phyloP scores from a whole-genome alignment of 805 yeast genomes.

The Yarrowia yakushimensis region DNA sequence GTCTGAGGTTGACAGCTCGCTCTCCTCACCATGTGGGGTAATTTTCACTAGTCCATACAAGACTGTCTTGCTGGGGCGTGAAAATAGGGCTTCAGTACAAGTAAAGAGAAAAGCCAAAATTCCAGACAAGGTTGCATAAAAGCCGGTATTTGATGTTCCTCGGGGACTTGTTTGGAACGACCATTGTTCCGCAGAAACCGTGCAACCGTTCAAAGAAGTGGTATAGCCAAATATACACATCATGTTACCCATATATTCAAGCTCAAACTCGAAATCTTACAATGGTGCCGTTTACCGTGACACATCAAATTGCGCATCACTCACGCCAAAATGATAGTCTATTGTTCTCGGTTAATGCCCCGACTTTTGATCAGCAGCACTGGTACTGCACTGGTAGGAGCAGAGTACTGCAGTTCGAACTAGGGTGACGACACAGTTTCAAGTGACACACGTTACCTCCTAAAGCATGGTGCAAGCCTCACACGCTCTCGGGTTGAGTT shows the following conservation, averaged over 20 bases:
- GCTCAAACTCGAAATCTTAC: background rate
- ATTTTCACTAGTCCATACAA: background rate
- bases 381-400: too few species aligned
- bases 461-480: background rate
- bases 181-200: too few species aligned
- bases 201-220: too few species aligned
- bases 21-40: background rate
- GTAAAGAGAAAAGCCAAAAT: background rate
- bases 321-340: background rate
- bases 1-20: background rate
- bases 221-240: too few species aligned
- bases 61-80: background rate
- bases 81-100: background rate
- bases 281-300: background rate
- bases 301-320: background rate
- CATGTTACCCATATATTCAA: background rate
- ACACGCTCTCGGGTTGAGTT: slow-evolving; percentile 22
- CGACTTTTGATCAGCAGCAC: background rate
- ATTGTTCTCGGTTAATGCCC: background rate
- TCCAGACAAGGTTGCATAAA: slow-evolving; percentile 4
- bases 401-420: background rate
- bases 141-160: background rate
- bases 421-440: background rate
- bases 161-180: background rate
- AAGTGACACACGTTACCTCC: background rate